These are phyloP conservation scores for Fusarium burgessii DNA, from an alignment of 2,329 filamentous ascomycete species.

Conservation along the genomic window DNA sequence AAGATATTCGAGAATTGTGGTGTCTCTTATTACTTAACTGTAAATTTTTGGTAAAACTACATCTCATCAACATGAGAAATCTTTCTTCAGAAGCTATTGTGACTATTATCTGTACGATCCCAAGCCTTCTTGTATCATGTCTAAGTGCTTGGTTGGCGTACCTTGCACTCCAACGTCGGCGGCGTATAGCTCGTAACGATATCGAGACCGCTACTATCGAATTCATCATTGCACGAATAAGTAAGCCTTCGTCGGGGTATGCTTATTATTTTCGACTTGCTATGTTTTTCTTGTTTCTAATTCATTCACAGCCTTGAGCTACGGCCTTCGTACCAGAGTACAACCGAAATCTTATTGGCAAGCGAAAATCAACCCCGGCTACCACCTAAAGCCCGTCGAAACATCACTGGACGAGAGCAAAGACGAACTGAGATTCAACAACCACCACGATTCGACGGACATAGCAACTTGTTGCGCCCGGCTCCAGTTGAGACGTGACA, in stretches of 20 bases:
- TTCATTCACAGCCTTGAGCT: too few species aligned
- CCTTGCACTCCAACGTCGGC: background rate
- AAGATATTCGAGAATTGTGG: background rate
- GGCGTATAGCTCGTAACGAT: background rate
- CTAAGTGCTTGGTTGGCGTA: background rate
- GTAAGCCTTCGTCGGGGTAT: background rate
- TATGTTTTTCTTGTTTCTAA: background rate
- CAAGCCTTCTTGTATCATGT: background rate
- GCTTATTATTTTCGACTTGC: background rate
- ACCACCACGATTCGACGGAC: background rate
- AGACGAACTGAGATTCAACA: background rate
- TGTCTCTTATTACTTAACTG: too few species aligned
- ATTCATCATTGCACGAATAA: background rate
- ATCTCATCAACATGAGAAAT: background rate
- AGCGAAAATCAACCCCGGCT: background rate
- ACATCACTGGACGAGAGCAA: background rate
- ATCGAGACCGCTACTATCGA: background rate
- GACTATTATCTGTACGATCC: background rate
- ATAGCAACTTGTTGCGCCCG: too few species aligned
- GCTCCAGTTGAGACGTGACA: background rate
- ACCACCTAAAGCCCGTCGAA: background rate
- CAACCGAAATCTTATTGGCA: accelerated
- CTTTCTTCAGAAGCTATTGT: background rate
- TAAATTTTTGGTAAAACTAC: too few species aligned
- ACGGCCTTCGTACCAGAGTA: too few species aligned